Evolutionary conservation across 768 basidiomycete genomes (phyloP), one percentile per base, ranked within the genome.

Genomic region (Zangia roseola): DNA sequence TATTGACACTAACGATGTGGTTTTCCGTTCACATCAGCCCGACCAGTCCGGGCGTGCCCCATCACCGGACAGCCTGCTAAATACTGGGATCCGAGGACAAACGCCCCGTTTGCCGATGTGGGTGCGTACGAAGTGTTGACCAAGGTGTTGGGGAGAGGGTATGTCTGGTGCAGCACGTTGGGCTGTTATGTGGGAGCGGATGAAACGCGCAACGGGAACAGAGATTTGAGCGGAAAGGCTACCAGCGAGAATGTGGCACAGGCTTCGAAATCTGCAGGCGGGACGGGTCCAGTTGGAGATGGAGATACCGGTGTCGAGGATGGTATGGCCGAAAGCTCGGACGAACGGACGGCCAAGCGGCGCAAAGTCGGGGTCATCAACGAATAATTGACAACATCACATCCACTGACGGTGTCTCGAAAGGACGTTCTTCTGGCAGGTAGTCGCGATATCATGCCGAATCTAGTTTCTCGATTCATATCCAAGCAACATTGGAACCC

Each of bases 71-170:
- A 75, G 36, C 73, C 76, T 5, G 93, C 92, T 0, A 78, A 71
- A 38, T 97, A 97, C 61, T 62, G 81, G 33, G 92, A 97, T 64
- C 93, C 94, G 1, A 72, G 79, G 35, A 86, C 87, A 1, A 82
- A 82, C 10, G 83, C 88, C 6, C 92, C 91, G 0, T 97, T 82
- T 65, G 87, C 91, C 2, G 79, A 86, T 48, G 63, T 78, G 13
- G 69, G 70, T 19, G 91, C 87, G 10, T 97, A 81, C 63, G 65
- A 78, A 37, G 74, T 76, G 8, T 72, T 95, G 41, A 82, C 82
- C 24, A 72, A 69, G 28, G 53, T 93, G 5, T 62, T 92, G 33
- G 68, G 69, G 5, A 84, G 92, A 55, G 80, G 84, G 40, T 92
- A 81, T 62, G 72, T 81, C 6, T 97, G 91, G 89, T 70, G 62